These are phyloP conservation scores for Dothiorella sarmentorum DNA, from an alignment of 2,329 filamentous ascomycete genomes.

Conservation along the genomic window DNA sequence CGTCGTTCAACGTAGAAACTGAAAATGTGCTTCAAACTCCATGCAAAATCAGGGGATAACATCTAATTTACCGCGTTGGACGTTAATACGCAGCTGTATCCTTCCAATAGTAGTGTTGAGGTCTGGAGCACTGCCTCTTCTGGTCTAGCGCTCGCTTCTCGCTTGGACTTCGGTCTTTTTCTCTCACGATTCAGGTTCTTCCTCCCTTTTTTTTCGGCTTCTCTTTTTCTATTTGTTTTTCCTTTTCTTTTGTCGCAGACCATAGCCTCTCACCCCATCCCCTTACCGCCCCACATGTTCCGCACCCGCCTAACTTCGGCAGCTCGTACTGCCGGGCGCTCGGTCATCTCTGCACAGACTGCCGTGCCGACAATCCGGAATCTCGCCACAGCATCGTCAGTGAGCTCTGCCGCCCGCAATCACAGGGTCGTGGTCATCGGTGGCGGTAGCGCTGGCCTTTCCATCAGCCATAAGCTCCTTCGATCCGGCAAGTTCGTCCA, in stretches of 20 bases:
- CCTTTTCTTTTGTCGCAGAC: background rate
- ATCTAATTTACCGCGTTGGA: too few relatives aligned
- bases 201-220: background rate
- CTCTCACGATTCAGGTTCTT: too few relatives aligned
- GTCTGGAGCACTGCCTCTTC: background rate
- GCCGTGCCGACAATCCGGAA: background rate
- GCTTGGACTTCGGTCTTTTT: background rate
- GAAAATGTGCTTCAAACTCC: too few relatives aligned
- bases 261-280: background rate
- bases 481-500: slow-evolving; percentile 53
- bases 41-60: too few relatives aligned
- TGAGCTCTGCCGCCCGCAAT: slow-evolving; percentile 36
- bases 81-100: too few relatives aligned
- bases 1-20: too few relatives aligned
- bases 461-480: slow-evolving; percentile 66
- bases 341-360: background rate
- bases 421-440: slow-evolving; percentile 68
- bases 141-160: background rate
- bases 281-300: background rate
- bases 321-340: background rate
- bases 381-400: slow-evolving; percentile 19
- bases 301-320: background rate
- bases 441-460: slow-evolving; percentile 62
- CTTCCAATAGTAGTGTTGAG: too few relatives aligned
- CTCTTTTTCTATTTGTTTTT: background rate